These are phyloP conservation scores for Heritiera littoralis DNA, from an alignment of 345 rosid genomes.

Conservation along the genomic window DNA sequence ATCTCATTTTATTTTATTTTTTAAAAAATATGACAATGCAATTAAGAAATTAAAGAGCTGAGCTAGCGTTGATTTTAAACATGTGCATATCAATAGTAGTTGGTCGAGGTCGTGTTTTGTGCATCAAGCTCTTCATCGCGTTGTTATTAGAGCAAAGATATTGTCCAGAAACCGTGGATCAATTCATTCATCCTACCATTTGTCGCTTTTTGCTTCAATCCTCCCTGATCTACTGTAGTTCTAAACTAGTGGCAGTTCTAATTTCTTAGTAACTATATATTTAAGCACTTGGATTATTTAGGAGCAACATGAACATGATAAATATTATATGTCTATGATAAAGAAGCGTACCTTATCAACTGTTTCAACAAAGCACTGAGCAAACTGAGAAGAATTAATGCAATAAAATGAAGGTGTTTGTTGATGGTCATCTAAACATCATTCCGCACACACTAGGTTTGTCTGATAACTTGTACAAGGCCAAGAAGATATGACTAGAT, in stretches of 20 bases:
- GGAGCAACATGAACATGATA: too few relatives aligned
- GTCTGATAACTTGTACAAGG: neutral
- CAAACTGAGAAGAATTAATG: neutral
- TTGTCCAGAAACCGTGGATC: neutral
- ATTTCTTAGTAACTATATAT: too few relatives aligned
- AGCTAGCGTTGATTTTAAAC: neutral
- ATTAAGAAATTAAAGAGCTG: too few relatives aligned
- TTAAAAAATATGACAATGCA: too few relatives aligned
- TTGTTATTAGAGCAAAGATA: too few relatives aligned
- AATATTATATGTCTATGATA: too few relatives aligned
- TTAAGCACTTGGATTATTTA: too few relatives aligned
- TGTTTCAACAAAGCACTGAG: neutral
- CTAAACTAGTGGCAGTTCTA: neutral
- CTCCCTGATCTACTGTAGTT: too few relatives aligned
- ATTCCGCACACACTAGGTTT: neutral
- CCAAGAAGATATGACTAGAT: neutral
- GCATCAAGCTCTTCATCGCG: neutral
- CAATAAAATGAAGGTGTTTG: constrained; percentile 9
- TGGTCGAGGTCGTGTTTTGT: neutral
- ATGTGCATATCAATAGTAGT: neutral
- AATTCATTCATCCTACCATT: neutral
- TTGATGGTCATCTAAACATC: constrained; percentile 22
- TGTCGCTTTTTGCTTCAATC: too few relatives aligned
- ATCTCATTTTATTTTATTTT: too few relatives aligned
- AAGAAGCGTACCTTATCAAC: neutral